Evolutionary conservation across 257 asterid species (phyloP).

Genomic region (Ajuga chamaepitys): DNA sequence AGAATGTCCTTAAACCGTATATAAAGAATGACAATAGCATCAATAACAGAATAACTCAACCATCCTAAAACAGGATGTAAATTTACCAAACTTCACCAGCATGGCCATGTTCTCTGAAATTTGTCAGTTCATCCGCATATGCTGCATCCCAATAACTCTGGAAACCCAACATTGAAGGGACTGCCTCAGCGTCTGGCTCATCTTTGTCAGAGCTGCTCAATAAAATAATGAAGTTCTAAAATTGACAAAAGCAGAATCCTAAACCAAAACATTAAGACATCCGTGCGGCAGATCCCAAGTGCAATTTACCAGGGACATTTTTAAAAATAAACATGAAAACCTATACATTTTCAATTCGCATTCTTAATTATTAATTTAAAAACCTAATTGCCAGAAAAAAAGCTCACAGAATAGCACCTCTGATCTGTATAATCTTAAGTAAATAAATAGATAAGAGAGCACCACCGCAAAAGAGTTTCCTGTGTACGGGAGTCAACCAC

Average conservation of each 20-base stretch:
- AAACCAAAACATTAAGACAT: slow-evolving; percentile 2
- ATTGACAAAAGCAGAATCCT: not conserved
- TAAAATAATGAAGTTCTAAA: slow-evolving; percentile 1
- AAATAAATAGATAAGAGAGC: not conserved
- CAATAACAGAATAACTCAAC: not conserved
- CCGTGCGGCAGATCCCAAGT: not conserved
- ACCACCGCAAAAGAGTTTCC: too few species aligned
- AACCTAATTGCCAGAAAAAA: not conserved
- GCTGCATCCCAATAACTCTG: slow-evolving; percentile 97
- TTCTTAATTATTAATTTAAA: not conserved
- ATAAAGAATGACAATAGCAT: not conserved
- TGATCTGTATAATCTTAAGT: not conserved
- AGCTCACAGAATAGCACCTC: not conserved
- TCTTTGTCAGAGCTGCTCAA: slow-evolving; percentile 84
- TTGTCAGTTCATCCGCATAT: slow-evolving; percentile 81
- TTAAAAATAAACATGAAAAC: not conserved
- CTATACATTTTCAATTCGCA: not conserved
- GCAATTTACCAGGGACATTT: not conserved
- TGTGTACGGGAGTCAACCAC: not conserved
- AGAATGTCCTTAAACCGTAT: not conserved
- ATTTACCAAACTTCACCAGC: slow-evolving; percentile 92
- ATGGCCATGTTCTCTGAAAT: slow-evolving; percentile 92
- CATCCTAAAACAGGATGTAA: not conserved
- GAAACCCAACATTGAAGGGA: slow-evolving; percentile 79
- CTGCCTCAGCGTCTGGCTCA: slow-evolving; percentile 75